Conservation (phyloP, 805 yeast genomes). For the Ogataea dorogensis region DNA sequence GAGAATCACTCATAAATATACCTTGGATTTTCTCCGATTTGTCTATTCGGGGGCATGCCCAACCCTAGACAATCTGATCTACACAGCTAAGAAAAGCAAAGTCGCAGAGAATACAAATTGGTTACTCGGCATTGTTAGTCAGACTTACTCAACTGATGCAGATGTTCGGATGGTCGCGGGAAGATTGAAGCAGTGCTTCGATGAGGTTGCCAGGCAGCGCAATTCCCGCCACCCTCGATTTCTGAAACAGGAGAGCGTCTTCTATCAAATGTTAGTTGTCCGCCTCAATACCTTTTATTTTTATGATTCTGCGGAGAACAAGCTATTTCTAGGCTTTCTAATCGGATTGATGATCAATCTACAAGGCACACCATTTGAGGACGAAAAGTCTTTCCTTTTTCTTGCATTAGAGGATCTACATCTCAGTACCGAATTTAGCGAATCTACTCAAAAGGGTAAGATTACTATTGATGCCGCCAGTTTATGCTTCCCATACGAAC, state of each 20-base stretch:
- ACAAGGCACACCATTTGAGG: slow-evolving; percentile 12
- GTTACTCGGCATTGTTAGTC: slow-evolving; percentile 13
- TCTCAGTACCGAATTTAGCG: slow-evolving; percentile 11
- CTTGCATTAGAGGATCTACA: slow-evolving; percentile 12
- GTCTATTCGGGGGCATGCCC: slow-evolving; percentile 8
- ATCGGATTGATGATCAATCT: slow-evolving; percentile 7
- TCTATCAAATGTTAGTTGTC: slow-evolving; percentile 21
- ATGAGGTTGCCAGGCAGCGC: slow-evolving; percentile 3
- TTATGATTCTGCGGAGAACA: slow-evolving; percentile 23
- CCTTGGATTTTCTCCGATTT: slow-evolving; percentile 17
- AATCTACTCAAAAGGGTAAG: slow-evolving; percentile 7
- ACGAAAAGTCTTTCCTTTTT: slow-evolving; percentile 15
- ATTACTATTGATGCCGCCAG: slow-evolving; percentile 7
- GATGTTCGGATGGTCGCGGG: slow-evolving; percentile 9
- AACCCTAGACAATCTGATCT: slow-evolving; percentile 4
- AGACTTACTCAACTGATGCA: slow-evolving; percentile 3
- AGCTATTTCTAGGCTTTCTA: slow-evolving; percentile 19
- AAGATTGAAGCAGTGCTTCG: slow-evolving; percentile 13
- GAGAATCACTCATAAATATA: slow-evolving; percentile 20
- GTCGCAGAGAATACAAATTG: slow-evolving; percentile 3
- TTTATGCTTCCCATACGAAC: slow-evolving; percentile 16
- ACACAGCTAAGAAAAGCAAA: slow-evolving; percentile 1
- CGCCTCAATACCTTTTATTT: slow-evolving; percentile 23
- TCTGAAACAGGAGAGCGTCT: slow-evolving; percentile 12
- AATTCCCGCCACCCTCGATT: neutral